Evolutionary conservation across 305 asterid species (phyloP), one percentile per base, ranked within the genome.

Genomic region (Fraxinus sp.): DNA sequence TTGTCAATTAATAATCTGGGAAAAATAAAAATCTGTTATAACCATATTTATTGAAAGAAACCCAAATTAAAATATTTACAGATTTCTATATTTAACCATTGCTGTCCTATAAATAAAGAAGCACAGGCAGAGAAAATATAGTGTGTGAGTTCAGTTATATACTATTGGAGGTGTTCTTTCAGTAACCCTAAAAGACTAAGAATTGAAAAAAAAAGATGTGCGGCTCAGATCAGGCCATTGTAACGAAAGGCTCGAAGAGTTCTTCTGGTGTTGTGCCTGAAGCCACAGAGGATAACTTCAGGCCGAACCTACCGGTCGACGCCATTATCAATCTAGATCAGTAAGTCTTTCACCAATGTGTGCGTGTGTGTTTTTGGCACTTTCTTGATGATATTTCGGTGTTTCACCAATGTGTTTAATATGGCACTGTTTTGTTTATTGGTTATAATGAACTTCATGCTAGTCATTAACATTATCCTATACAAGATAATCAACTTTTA

Each of bases 321-420:
- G 36, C 89, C 79, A 13, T 83, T 26, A 75, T 92, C 90, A 87
- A 87, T 81, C 92, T 93, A 46, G 97, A 93, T 85, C 97, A 93
- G 98, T 93, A 86, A 83, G 94, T 85, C 16, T 33, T 77, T 68
- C 52, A 13, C 46, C 9, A 57, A 64, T 82, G 79, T 57, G 79
- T 37, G 35, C 1, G 37, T 36, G 39, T 36, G 39, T 72, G 30
- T 83, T 41, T n/a, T 11, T 8, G 0, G 59, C 13, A 5, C 5
- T 64, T 43, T 32, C 70, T 76, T 22, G 36, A 14, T 24, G 18
- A 43, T 43, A 37, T 39, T 39, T 39, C 9, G 1, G 46, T 0
- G 13, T 20, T 10, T 41, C 9, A 24, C 22, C 33, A 36, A 1
- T 37, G 71, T 72, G 30, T 79, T 59, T n/a, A 8, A 7, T 4